phyloP scores from a whole-genome alignment of 768 basidiomycete species.

The Pulveroboletus ravenelii region DNA sequence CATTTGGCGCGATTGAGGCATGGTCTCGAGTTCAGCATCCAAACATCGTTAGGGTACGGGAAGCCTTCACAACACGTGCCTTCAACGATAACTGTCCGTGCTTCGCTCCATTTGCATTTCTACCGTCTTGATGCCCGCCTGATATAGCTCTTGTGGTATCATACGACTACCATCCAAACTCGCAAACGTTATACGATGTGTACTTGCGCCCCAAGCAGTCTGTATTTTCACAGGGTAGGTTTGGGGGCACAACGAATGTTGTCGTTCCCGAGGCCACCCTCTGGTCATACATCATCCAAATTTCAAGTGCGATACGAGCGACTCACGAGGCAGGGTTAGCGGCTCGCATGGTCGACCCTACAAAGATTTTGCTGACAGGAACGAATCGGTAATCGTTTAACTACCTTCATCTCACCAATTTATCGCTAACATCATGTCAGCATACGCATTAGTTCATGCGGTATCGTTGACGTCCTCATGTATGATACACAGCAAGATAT shows the following conservation, averaged over 20 bases:
- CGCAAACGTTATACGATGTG: constrained; percentile 75
- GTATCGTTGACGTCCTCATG: constrained; percentile 79
- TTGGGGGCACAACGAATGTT: constrained; percentile 25
- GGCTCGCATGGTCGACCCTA: constrained; percentile 75
- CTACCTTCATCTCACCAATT: neutral
- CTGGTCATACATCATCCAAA: constrained; percentile 92
- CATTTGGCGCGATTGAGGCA: constrained; percentile 76
- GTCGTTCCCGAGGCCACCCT: constrained; percentile 71
- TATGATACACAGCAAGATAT: constrained; percentile 67
- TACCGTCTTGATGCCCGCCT: constrained; percentile 7
- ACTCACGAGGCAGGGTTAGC: constrained; percentile 81
- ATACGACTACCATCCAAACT: constrained; percentile 83
- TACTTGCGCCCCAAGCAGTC: constrained; percentile 60
- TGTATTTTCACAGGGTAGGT: constrained; percentile 33
- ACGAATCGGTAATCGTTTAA: constrained; percentile 64
- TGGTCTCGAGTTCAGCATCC: constrained; percentile 88
- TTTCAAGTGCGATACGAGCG: constrained; percentile 80
- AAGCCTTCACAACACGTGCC: constrained; percentile 92
- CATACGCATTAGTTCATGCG: constrained; percentile 82
- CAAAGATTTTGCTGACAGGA: constrained; percentile 84
- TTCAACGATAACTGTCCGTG: constrained; percentile 87
- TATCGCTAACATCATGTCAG: constrained; percentile 34
- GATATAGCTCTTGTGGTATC: constrained; percentile 79
- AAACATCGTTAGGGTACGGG: constrained; percentile 73
- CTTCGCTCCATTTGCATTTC: constrained; percentile 2